Conservation (phyloP, 768 basidiomycete genomes). For the Chiua virens region DNA sequence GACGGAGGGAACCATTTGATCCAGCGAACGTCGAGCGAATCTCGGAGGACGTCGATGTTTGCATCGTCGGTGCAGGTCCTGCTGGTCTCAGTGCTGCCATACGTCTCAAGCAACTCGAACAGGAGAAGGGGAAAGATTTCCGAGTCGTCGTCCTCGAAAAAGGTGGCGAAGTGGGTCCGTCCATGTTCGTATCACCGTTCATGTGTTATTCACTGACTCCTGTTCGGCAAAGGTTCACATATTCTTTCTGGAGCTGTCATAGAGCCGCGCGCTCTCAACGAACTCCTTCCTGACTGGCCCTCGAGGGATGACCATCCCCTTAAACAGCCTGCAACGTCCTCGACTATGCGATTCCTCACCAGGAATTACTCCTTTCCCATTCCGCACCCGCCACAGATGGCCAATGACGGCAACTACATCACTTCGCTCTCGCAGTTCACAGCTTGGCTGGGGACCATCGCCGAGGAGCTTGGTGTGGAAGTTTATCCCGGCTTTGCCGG, state of each 20-base stretch:
- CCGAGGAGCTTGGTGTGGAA: slow-evolving; percentile 87
- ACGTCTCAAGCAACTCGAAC: slow-evolving; percentile 88
- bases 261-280: slow-evolving; percentile 88
- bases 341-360: slow-evolving; percentile 86
- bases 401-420: slow-evolving; percentile 91
- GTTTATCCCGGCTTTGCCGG: slow-evolving; percentile 97
- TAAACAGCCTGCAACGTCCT: slow-evolving; percentile 73
- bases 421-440: slow-evolving; percentile 86
- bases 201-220: background rate
- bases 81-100: slow-evolving; percentile 97
- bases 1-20: slow-evolving; percentile 43
- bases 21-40: slow-evolving; percentile 70
- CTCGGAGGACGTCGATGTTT: slow-evolving; percentile 94
- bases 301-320: slow-evolving; percentile 70
- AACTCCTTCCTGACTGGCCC: slow-evolving; percentile 86
- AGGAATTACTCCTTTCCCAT: slow-evolving; percentile 67
- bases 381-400: slow-evolving; percentile 97
- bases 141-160: slow-evolving; percentile 96
- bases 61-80: slow-evolving; percentile 95
- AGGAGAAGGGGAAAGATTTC: slow-evolving; percentile 74
- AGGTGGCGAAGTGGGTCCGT: slow-evolving; percentile 86
- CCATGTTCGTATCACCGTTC: background rate
- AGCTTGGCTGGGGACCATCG: slow-evolving; percentile 84
- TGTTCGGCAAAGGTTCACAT: slow-evolving; percentile 68
- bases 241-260: slow-evolving; percentile 95